These are phyloP conservation scores for Sphagnum contortum DNA, from an alignment of 225 moss, liverwort and hornwort genomes.

Conservation along the genomic window DNA sequence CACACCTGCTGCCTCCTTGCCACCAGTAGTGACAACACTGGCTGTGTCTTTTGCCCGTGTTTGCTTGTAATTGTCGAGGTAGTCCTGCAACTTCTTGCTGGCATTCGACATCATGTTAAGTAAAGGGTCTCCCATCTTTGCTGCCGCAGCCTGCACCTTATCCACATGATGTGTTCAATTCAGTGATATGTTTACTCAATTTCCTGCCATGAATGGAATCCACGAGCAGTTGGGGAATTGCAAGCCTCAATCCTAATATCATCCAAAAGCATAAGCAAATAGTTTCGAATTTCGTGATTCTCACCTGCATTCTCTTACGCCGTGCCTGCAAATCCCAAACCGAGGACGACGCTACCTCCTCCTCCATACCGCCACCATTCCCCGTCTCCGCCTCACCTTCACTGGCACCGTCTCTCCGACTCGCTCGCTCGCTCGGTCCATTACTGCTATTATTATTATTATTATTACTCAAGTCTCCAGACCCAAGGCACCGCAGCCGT, in stretches of 20 bases:
- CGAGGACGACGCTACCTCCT: constrained; percentile 59
- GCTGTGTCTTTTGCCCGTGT: constrained; percentile 50
- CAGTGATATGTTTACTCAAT: constrained; percentile 13
- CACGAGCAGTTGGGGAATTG: constrained; percentile 6
- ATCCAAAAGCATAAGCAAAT: not conserved
- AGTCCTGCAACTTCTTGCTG: constrained; percentile 93
- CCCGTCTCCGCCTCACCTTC: constrained; percentile 25
- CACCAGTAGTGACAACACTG: constrained; percentile 41
- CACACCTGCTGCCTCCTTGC: constrained; percentile 44
- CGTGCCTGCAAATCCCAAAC: constrained; percentile 86
- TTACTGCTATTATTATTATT: constrained; percentile 10
- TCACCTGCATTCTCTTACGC: constrained; percentile 75
- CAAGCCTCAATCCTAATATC: constrained; percentile 6
- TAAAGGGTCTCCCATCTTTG: constrained; percentile 93
- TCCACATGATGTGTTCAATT: constrained; percentile 27
- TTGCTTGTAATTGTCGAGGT: constrained; percentile 72
- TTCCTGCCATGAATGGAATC: not conserved
- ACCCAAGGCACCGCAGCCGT: constrained; percentile 38
- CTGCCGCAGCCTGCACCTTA: constrained; percentile 69
- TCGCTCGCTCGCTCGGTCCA: constrained; percentile 31
- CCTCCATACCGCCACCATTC: constrained; percentile 38
- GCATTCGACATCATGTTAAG: constrained; percentile 95
- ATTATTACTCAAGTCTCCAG: constrained; percentile 16
- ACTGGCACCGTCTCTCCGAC: constrained; percentile 36
- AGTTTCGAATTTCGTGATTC: not conserved